Evolutionary conservation across 768 basidiomycete species (phyloP).

Genomic region (Russula sp.): DNA sequence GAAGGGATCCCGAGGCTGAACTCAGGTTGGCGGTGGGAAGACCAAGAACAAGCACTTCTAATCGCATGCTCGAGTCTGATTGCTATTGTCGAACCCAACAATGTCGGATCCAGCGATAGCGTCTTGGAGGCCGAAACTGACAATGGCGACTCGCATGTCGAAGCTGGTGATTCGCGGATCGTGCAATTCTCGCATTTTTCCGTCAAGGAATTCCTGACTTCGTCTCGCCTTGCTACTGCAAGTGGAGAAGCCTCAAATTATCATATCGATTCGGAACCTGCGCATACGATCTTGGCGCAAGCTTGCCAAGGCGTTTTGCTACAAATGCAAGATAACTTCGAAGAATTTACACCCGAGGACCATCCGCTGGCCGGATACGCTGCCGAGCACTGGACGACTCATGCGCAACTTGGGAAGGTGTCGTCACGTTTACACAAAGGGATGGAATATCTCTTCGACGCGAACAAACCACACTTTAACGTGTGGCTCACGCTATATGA

Average conservation of each 20-base stretch:
- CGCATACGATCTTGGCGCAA: background rate
- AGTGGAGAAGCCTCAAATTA: background rate
- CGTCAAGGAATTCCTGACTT: background rate
- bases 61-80: background rate
- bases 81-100: no score
- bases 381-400: background rate
- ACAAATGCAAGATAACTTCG: background rate
- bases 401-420: background rate
- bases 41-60: background rate
- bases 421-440: background rate
- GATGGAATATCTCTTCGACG: background rate
- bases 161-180: no score
- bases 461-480: background rate
- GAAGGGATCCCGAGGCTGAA: slow-evolving; percentile 1
- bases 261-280: background rate
- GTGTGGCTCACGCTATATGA: background rate
- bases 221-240: background rate
- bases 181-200: slow-evolving; percentile 3
- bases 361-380: background rate
- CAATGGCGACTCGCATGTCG: no score
- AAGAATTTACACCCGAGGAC: no score
- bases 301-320: background rate
- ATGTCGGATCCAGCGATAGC: no score
- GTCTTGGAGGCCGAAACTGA: no score
- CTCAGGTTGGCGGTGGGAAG: background rate